These are phyloP conservation scores for Punica granatum DNA, from an alignment of 345 rosid species.

Conservation along the genomic window DNA sequence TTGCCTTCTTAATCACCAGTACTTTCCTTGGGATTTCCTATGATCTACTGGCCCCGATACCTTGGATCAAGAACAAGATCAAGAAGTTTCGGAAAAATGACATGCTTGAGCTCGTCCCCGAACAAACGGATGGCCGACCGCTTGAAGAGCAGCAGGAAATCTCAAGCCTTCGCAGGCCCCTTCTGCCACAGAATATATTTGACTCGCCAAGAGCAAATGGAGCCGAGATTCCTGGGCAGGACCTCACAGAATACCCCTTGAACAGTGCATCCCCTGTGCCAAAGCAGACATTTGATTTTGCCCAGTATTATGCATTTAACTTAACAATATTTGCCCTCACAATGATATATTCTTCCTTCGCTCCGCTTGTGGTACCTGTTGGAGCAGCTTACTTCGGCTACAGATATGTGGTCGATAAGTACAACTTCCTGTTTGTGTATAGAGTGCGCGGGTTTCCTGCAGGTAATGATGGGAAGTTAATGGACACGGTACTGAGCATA, in stretches of 20 bases:
- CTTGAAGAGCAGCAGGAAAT: slow-evolving; percentile 64
- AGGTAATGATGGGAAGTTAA: slow-evolving; percentile 93
- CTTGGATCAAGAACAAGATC: slow-evolving; percentile 92
- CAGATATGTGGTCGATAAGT: slow-evolving; percentile 90
- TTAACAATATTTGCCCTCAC: slow-evolving; percentile 90
- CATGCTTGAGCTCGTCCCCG: slow-evolving; percentile 96
- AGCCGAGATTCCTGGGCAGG: slow-evolving; percentile 49
- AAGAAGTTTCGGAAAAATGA: slow-evolving; percentile 85
- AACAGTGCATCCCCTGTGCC: slow-evolving; percentile 86
- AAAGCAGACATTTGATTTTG: slow-evolving; percentile 93
- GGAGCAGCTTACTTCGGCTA: slow-evolving; percentile 93
- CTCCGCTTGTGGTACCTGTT: slow-evolving; percentile 91
- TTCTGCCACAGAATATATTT: slow-evolving; percentile 51
- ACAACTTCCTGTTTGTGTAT: slow-evolving; percentile 87
- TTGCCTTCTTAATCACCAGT: slow-evolving; percentile 87
- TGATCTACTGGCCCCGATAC: slow-evolving; percentile 86
- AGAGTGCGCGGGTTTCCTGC: slow-evolving; percentile 96
- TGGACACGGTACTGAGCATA: slow-evolving; percentile 81
- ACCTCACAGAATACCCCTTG: slow-evolving; percentile 73
- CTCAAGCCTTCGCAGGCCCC: slow-evolving; percentile 60
- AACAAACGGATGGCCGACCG: slow-evolving; percentile 72
- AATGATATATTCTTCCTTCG: slow-evolving; percentile 82
- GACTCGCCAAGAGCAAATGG: slow-evolving; percentile 50
- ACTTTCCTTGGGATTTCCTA: slow-evolving; percentile 92
- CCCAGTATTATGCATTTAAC: slow-evolving; percentile 91